phyloP scores from a whole-genome alignment of 805 yeast genomes.

The Kluyveromyces dobzhanskii region DNA sequence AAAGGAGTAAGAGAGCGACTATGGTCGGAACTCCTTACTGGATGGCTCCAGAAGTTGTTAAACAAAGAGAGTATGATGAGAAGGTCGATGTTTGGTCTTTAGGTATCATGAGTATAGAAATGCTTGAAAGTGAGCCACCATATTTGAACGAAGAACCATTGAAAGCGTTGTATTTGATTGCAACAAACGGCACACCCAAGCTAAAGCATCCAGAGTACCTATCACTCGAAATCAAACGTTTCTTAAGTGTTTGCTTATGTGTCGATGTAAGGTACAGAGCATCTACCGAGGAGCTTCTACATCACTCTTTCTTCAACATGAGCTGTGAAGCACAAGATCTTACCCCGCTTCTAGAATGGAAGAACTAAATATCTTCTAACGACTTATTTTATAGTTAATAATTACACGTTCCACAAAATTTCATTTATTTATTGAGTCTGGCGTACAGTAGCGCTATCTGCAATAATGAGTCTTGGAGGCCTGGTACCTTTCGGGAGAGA shows the following conservation, averaged over 20 bases:
- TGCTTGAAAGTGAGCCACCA: slow-evolving; percentile 99
- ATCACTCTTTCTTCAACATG: slow-evolving; percentile 61
- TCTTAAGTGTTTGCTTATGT: slow-evolving; percentile 83
- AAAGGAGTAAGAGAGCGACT: slow-evolving; percentile 85
- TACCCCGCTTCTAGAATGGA: slow-evolving; percentile 50
- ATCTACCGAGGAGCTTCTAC: slow-evolving; percentile 75
- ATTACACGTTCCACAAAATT: background rate
- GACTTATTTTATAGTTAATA: background rate
- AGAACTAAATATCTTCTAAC: slow-evolving; percentile 13
- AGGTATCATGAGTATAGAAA: slow-evolving; percentile 97
- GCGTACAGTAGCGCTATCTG: slow-evolving; percentile 3
- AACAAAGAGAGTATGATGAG: slow-evolving; percentile 91
- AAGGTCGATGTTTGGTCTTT: slow-evolving; percentile 97
- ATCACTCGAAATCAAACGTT: slow-evolving; percentile 71
- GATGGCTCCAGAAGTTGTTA: slow-evolving; percentile 99
- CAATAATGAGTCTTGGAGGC: slow-evolving; percentile 16
- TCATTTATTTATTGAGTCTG: background rate
- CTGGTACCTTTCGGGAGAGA: slow-evolving; percentile 25
- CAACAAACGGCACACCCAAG: slow-evolving; percentile 95
- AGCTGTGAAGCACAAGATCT: slow-evolving; percentile 55
- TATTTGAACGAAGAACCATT: slow-evolving; percentile 93
- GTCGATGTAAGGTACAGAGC: slow-evolving; percentile 93
- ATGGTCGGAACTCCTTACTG: slow-evolving; percentile 99
- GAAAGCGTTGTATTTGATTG: slow-evolving; percentile 87
- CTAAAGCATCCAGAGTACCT: slow-evolving; percentile 82